Evolutionary conservation across 257 asterid species (phyloP), one percentile per base, ranked within the genome.

Genomic region (Craterostigma plantagineum): DNA sequence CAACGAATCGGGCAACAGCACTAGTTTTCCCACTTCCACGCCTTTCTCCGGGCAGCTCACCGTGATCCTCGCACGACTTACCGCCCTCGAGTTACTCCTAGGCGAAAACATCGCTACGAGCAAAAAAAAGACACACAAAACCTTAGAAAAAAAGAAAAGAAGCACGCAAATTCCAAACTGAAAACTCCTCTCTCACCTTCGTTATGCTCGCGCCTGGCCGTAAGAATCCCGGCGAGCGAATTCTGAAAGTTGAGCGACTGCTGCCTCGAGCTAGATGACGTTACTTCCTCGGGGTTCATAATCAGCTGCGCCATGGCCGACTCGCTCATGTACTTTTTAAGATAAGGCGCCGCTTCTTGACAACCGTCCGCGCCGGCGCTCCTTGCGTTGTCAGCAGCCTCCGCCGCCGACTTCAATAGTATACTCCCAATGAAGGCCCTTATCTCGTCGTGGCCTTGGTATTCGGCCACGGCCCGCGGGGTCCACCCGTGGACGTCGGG

Each of bases 161-260:
- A 7, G 3, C 2, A 8, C 17, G 16, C 16, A n/a, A 7, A 8
- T 1, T 1, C 1, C 2, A 40, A 11, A 16, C 3, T 5, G 16
- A 23, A 23, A n/a, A n/a, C n/a, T n/a, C n/a, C 6, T 23, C 2
- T 1, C 5, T 5, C 10, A 16, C 16, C 16, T 8, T 14, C 16
- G 5, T 40, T 66, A 14, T 43, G 61, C 1, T 14, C 57, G 7
- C 43, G 60, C 10, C 68, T 61, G 3, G 73, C 76, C 8, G 85
- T 60, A 55, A 80, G 46, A 11, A 85, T 62, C 55, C 94, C 96
- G 4, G 81, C 70, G 8, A 85, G 59, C 11, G 96, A 85, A 37
- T 85, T 85, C 5, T 42, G 44, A 37, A 46, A 77, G 45, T 11
- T 58, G 36, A 58, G 63, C 4, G 70, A 60, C 60, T 68, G 68